Evolutionary conservation across 148 eudicot species (phyloP).

Genomic region (Chenopodium berlandieri): DNA sequence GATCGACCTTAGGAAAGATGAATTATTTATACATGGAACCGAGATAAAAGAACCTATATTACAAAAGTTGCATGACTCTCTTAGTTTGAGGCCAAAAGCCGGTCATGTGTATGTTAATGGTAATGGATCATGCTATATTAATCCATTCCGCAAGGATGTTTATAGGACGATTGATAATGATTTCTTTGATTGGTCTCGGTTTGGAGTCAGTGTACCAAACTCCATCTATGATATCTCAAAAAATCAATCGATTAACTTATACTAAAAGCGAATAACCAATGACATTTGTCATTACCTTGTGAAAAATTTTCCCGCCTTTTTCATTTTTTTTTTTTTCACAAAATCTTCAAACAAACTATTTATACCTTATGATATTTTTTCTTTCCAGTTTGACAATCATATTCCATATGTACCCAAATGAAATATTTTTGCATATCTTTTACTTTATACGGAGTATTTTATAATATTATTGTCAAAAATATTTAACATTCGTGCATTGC

Average conservation of each 20-base stretch:
- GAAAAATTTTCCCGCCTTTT: too few species aligned
- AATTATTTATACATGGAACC: conserved; percentile 6
- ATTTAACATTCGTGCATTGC: too few species aligned
- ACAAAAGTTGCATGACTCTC: conserved; percentile 10
- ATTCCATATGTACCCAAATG: too few species aligned
- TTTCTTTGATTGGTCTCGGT: conserved; percentile 22
- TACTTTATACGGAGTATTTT: too few species aligned
- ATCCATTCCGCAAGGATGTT: not conserved
- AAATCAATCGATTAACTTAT: not conserved
- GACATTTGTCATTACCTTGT: too few species aligned
- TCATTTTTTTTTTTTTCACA: too few species aligned
- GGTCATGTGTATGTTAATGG: conserved; percentile 13
- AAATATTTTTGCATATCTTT: too few species aligned
- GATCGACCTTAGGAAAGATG: conserved; percentile 10
- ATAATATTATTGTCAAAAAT: too few species aligned
- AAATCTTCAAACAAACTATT: too few species aligned
- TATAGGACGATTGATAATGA: conserved; percentile 9
- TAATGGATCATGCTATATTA: conserved; percentile 18
- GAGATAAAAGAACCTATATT: conserved; percentile 16
- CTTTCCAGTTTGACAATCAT: too few species aligned
- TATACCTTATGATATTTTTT: too few species aligned
- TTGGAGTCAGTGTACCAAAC: conserved; percentile 20
- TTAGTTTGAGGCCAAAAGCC: not conserved
- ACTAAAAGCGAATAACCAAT: too few species aligned
- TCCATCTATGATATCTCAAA: not conserved